phyloP scores from a whole-genome alignment of 129 eudicot species.

The Pittosporum tobira region DNA sequence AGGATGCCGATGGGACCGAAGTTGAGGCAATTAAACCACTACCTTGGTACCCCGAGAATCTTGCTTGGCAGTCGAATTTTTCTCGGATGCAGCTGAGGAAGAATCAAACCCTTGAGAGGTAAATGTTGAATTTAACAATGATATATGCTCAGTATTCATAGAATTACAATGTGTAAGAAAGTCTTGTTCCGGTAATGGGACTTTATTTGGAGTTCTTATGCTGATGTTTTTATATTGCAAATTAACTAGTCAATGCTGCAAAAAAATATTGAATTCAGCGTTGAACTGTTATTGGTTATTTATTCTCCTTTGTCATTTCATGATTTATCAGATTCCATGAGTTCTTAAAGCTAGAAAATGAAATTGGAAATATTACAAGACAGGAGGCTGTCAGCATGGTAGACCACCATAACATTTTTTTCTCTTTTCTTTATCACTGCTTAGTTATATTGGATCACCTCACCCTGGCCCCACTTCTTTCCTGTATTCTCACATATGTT shows the following conservation, averaged over 20 bases:
- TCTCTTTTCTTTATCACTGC: slow-evolving; percentile 3
- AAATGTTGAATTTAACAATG: slow-evolving; percentile 7
- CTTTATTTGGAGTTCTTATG: neutral
- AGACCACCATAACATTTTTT: slow-evolving; percentile 15
- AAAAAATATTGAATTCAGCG: neutral
- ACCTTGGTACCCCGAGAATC: slow-evolving; percentile 94
- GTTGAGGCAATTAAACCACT: slow-evolving; percentile 65
- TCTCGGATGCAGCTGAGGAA: slow-evolving; percentile 92
- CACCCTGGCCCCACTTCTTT: neutral
- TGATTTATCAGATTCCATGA: slow-evolving; percentile 77
- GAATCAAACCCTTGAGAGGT: slow-evolving; percentile 84
- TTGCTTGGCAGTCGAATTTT: slow-evolving; percentile 96
- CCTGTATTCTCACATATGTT: slow-evolving; percentile 7
- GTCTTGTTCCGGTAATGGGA: neutral
- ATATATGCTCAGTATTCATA: too few species aligned
- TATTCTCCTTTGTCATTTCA: neutral
- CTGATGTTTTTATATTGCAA: neutral
- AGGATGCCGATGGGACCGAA: slow-evolving; percentile 61
- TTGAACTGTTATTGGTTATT: neutral
- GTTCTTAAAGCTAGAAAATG: slow-evolving; percentile 93
- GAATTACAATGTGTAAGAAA: too few species aligned
- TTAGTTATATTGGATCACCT: neutral
- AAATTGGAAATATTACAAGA: slow-evolving; percentile 92
- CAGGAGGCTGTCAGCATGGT: slow-evolving; percentile 99
- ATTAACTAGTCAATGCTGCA: neutral